Base-by-base conservation (phyloP, 2,329 filamentous ascomycete species). In the Fusarium sp. region DNA sequence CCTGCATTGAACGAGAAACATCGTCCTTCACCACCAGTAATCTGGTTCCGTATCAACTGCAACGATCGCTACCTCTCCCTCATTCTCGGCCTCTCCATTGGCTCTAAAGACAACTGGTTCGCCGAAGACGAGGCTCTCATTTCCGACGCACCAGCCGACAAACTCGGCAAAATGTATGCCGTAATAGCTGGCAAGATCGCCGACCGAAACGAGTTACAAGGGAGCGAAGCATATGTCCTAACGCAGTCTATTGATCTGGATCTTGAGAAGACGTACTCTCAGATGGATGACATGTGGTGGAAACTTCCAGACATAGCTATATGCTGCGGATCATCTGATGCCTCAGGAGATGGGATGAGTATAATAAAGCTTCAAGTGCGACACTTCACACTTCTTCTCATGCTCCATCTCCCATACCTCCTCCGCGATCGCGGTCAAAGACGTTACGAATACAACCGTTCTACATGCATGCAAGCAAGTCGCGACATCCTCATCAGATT, bases 361-460 rank as follows among this genome's bases (percentile, higher is more conserved):
- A 78, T 79, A 8, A 68, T 84, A 9, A 82, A 85, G 71, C 74
- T 83, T 9, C 86, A 88, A 61, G 80, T 88, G 47, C 80, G 82
- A 4, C 84, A 88, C 65, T 83, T 84, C 69, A 82, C 84, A 34
- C 79, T 88, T 5, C 76, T 87, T 10, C 82, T 85, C 34, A 80
- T 86, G 11, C 80, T 88, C 0, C 86, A 89, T 63, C 79, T 89
- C 2, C 87, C 87, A 0, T 88, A 85, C 64, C 84, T 88, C 76
- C 80, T 88, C 13, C 81, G 80, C 25, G 76, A 81, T 22, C 79
- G 80, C 20, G 76, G 77, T 9, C 79, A 80, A 18, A 82, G 83
- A 58, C 82, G 85, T 22, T 84, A 85, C 70, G 86, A 83, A 69
- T 86, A 83, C 58, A 80, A 81, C 15, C 73, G 76, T 8, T 46